phyloP scores from a whole-genome alignment of 2,329 filamentous ascomycete genomes.

The Exserohilum rostratum region DNA sequence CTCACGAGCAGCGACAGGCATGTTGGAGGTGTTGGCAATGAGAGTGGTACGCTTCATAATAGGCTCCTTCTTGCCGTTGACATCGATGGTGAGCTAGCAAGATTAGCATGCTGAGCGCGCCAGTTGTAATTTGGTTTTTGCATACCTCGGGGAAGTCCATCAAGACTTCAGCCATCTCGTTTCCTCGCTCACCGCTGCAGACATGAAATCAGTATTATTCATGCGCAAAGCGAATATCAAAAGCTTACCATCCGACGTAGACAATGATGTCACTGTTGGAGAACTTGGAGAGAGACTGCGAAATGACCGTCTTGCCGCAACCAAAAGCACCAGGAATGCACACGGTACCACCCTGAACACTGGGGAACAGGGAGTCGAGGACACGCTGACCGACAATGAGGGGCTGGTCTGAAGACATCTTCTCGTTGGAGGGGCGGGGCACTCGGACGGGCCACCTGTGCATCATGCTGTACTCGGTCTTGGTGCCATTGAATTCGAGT shows the following conservation, averaged over 20 bases:
- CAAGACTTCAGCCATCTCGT: constrained; percentile 99
- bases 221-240: neutral
- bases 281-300: constrained; percentile 98
- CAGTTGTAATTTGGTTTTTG: neutral
- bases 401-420: constrained; percentile 83
- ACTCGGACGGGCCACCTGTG: constrained; percentile 98
- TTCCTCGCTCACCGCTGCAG: constrained; percentile 80
- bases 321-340: constrained; percentile 98
- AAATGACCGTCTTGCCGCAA: constrained; percentile 99
- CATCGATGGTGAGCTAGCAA: constrained; percentile 78
- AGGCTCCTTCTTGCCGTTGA: constrained; percentile 92
- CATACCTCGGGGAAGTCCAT: constrained; percentile 94
- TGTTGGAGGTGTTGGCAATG: constrained; percentile 99
- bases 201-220: constrained; percentile 69
- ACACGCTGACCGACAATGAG: constrained; percentile 98
- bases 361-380: constrained; percentile 92
- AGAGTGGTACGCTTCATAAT: constrained; percentile 99
- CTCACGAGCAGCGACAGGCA: constrained; percentile 97
- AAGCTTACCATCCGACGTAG: constrained; percentile 73
- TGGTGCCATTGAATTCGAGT: constrained; percentile 95
- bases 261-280: constrained; percentile 99
- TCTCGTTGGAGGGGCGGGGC: constrained; percentile 89
- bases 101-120: constrained; percentile 2
- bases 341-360: constrained; percentile 95
- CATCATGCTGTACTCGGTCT: constrained; percentile 96